Percentiles rank a stretch among this genome's conserved stretches.
Evolutionary conservation across 139 green algal genomes (phyloP).

Genomic region (Tetraselmis chui): DNA sequence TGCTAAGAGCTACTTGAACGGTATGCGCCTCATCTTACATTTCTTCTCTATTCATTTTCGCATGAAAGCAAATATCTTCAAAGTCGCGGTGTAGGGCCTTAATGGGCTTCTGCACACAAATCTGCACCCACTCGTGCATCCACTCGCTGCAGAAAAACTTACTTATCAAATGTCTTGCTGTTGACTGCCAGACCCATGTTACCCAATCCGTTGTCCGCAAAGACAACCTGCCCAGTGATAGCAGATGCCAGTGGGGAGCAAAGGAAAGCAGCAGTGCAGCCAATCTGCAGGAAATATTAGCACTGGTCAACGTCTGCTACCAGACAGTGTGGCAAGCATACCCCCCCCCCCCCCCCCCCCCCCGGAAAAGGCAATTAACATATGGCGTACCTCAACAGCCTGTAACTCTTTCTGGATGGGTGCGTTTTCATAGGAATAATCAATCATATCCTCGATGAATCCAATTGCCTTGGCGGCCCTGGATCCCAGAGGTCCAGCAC

Average conservation of each 20-base stretch:
- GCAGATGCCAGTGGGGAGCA: constrained; percentile 83
- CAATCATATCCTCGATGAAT: constrained; percentile 99
- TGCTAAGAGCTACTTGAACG: no score
- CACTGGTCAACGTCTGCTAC: not conserved
- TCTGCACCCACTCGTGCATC: no score
- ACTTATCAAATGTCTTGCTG: constrained; percentile 52
- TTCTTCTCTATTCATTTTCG: no score
- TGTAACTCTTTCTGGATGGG: constrained; percentile 91
- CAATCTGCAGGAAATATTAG: constrained; percentile 26
- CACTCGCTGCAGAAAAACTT: no score
- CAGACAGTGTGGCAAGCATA: no score
- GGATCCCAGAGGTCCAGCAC: constrained; percentile 86
- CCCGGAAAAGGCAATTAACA: no score
- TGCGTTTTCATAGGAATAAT: constrained; percentile 87
- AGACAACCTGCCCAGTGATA: constrained; percentile 67
- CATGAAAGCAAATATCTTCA: no score
- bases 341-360: no score
- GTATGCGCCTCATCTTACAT: no score
- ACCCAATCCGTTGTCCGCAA: constrained; percentile 92
- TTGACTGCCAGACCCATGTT: constrained; percentile 87
- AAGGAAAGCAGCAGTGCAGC: constrained; percentile 79
- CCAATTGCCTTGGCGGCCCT: constrained; percentile 95
- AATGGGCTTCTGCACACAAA: no score
- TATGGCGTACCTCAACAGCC: constrained; percentile 67
- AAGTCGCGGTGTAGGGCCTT: no score